phyloP scores from a whole-genome alignment of 345 rosid genomes.

The Pugionium cornutum region DNA sequence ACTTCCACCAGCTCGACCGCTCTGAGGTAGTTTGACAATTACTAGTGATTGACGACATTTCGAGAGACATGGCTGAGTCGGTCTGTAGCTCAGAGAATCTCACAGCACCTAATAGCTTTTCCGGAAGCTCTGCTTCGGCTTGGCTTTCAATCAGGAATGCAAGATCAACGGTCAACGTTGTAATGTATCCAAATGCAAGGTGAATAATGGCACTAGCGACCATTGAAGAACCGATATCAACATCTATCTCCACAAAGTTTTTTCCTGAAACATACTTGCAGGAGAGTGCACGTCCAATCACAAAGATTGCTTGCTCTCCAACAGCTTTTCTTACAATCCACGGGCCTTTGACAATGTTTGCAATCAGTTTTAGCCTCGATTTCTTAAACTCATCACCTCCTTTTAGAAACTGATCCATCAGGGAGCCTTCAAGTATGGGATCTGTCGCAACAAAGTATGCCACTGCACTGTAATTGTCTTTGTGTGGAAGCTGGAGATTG shows the following conservation, averaged over 20 bases:
- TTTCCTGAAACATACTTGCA: slow-evolving; percentile 59
- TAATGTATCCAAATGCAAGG: slow-evolving; percentile 82
- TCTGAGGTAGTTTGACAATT: slow-evolving; percentile 46
- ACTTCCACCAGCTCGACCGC: slow-evolving; percentile 72
- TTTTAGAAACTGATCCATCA: slow-evolving; percentile 68
- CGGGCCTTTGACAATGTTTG: slow-evolving; percentile 93
- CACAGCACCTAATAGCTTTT: slow-evolving; percentile 68
- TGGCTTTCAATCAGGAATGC: slow-evolving; percentile 86
- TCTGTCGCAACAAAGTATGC: slow-evolving; percentile 71
- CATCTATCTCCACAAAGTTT: slow-evolving; percentile 73
- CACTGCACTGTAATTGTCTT: slow-evolving; percentile 86
- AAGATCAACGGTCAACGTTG: slow-evolving; percentile 87
- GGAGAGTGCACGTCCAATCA: slow-evolving; percentile 81
- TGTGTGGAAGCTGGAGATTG: slow-evolving; percentile 85
- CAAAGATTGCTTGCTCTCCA: slow-evolving; percentile 94
- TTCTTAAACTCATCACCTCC: slow-evolving; percentile 73
- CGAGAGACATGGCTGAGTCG: slow-evolving; percentile 55
- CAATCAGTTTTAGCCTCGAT: slow-evolving; percentile 88
- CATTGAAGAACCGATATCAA: slow-evolving; percentile 96
- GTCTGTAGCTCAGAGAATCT: slow-evolving; percentile 79
- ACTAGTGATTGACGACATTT: slow-evolving; percentile 38
- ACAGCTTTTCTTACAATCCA: slow-evolving; percentile 97
- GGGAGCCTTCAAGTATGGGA: slow-evolving; percentile 70
- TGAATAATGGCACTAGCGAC: slow-evolving; percentile 94
- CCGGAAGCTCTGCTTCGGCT: slow-evolving; percentile 87